Conservation (phyloP, 1,284 basidiomycete species). For the Naganishia liquefaciens region DNA sequence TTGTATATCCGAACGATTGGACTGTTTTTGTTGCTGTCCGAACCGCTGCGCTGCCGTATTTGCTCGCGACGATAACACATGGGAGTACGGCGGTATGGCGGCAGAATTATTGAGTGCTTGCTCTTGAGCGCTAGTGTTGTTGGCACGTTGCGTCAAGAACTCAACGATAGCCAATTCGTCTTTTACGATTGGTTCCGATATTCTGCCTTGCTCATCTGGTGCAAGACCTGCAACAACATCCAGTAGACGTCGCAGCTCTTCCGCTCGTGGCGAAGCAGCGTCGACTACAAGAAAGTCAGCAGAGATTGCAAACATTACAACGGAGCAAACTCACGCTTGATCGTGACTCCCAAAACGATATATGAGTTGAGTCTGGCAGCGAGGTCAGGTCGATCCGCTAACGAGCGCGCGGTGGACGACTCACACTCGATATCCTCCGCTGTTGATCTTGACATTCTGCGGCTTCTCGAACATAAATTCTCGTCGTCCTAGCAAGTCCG, state of each 20-base stretch:
- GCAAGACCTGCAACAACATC: slow-evolving; percentile 55
- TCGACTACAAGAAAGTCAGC: slow-evolving; percentile 42
- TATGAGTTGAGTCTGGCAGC: slow-evolving; percentile 51
- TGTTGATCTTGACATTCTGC: slow-evolving; percentile 52
- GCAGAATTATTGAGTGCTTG: slow-evolving; percentile 28
- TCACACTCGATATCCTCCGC: slow-evolving; percentile 51
- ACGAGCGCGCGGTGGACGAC: slow-evolving; percentile 26
- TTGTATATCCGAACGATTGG: not conserved
- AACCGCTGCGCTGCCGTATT: slow-evolving; percentile 51
- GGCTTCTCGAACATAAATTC: slow-evolving; percentile 54
- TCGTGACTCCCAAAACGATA: slow-evolving; percentile 54
- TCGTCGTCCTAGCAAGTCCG: slow-evolving; percentile 52
- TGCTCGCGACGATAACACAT: slow-evolving; percentile 41
- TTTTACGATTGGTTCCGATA: slow-evolving; percentile 55
- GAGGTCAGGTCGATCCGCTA: not conserved
- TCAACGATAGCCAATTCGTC: slow-evolving; percentile 55
- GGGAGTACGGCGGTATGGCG: slow-evolving; percentile 30
- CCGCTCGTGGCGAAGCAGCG: slow-evolving; percentile 53
- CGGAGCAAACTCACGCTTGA: slow-evolving; percentile 46
- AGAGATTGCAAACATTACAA: slow-evolving; percentile 11
- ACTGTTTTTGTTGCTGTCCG: slow-evolving; percentile 43
- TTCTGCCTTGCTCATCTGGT: slow-evolving; percentile 49
- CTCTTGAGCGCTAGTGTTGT: slow-evolving; percentile 30
- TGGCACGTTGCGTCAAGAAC: slow-evolving; percentile 52
- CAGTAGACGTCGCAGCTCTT: slow-evolving; percentile 53